Conservation (phyloP, 2,329 filamentous ascomycete genomes). For the Beauveria bassiana region DNA sequence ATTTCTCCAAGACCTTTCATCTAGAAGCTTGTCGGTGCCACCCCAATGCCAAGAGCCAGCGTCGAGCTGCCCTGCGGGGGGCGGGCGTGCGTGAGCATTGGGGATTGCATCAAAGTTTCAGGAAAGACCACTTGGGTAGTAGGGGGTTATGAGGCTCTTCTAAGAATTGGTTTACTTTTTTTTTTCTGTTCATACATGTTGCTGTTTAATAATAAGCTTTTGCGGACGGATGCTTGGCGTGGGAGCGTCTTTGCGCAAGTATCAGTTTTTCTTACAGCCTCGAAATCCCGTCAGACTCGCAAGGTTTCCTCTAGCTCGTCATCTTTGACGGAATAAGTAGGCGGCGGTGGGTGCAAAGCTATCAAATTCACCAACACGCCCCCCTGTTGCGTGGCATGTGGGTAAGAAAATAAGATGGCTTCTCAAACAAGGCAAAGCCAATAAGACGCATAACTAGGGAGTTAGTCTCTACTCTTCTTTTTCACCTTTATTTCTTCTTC, state of each 20-base stretch:
- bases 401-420: neutral
- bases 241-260: neutral
- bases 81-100: neutral
- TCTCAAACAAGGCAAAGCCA: neutral
- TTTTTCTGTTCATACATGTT: neutral
- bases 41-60: constrained; percentile 7
- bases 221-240: neutral
- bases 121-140: neutral
- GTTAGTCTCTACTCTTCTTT: neutral
- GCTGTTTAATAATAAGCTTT: neutral
- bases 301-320: neutral
- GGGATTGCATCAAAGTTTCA: neutral
- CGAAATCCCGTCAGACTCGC: neutral
- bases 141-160: neutral
- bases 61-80: neutral
- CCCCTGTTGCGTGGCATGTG: constrained; percentile 5
- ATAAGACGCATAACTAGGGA: neutral
- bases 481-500: neutral
- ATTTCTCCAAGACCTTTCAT: constrained; percentile 15
- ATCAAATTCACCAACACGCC: constrained; percentile 1
- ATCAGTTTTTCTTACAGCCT: neutral
- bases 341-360: neutral
- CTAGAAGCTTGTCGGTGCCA: constrained; percentile 15
- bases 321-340: neutral
- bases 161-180: neutral